phyloP scores from a whole-genome alignment of 495 filamentous ascomycete genomes.

The Xylona heveae region DNA sequence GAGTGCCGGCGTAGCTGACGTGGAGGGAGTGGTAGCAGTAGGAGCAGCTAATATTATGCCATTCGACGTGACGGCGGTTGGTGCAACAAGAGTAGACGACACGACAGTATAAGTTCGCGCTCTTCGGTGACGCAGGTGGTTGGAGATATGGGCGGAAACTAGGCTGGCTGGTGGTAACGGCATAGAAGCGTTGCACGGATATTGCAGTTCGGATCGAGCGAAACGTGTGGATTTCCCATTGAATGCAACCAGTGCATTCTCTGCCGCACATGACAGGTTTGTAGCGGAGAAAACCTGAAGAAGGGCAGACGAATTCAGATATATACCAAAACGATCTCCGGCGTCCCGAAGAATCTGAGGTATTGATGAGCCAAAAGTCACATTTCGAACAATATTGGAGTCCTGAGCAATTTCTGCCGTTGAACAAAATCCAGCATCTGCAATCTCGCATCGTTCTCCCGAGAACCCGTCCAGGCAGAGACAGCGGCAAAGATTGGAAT shows the following conservation, averaged over 20 bases:
- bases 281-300: constrained; percentile 54
- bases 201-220: background rate
- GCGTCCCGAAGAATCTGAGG: constrained; percentile 46
- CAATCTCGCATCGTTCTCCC: constrained; percentile 47
- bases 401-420: constrained; percentile 30
- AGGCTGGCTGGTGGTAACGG: no score
- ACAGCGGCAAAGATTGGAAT: constrained; percentile 51
- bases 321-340: constrained; percentile 49
- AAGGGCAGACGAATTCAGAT: constrained; percentile 40
- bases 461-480: constrained; percentile 74
- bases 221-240: constrained; percentile 25
- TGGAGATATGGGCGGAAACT: no score
- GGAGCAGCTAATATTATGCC: no score
- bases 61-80: no score
- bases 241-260: constrained; percentile 79
- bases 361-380: constrained; percentile 61
- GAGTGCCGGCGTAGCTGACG: constrained; percentile 5
- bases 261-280: constrained; percentile 51
- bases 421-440: constrained; percentile 49
- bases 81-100: no score
- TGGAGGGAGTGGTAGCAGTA: background rate
- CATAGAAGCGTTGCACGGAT: no score
- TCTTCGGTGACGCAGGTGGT: no score
- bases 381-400: constrained; percentile 30
- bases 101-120: no score